Conservation (phyloP, 2,329 filamentous ascomycete species). For the Emmonsiellopsis sp. region DNA sequence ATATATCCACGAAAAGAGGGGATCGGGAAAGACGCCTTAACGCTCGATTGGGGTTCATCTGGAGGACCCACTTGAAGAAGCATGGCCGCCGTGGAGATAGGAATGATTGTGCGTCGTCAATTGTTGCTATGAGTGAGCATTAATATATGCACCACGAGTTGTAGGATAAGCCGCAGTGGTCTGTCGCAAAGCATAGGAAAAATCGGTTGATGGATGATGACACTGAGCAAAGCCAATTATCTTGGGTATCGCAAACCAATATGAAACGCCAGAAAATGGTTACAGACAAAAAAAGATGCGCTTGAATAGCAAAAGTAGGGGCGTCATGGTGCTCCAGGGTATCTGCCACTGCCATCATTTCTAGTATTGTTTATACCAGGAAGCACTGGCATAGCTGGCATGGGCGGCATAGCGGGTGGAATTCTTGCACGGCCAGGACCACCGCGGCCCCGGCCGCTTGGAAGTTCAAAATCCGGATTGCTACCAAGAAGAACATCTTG, state of each 20-base stretch:
- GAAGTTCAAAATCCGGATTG: slow-evolving; percentile 78
- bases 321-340: slow-evolving; percentile 2
- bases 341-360: slow-evolving; percentile 4
- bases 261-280: not conserved
- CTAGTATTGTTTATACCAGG: not conserved
- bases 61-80: too few relatives aligned
- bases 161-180: not conserved
- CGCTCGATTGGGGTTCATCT: too few relatives aligned
- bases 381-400: slow-evolving; percentile 17
- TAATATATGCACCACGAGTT: too few relatives aligned
- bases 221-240: not conserved
- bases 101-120: too few relatives aligned
- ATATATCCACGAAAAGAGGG: too few relatives aligned
- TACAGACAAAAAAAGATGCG: not conserved
- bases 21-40: too few relatives aligned
- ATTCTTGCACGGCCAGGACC: slow-evolving; percentile 10
- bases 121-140: too few relatives aligned
- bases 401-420: slow-evolving; percentile 10
- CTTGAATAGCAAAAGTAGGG: not conserved
- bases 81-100: too few relatives aligned
- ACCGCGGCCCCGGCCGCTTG: slow-evolving; percentile 30
- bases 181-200: not conserved
- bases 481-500: slow-evolving; percentile 66
- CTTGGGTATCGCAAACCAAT: not conserved
- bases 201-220: not conserved